phyloP scores from a whole-genome alignment of 2,329 filamentous ascomycete genomes.

The Trichoderma afroharzianum region DNA sequence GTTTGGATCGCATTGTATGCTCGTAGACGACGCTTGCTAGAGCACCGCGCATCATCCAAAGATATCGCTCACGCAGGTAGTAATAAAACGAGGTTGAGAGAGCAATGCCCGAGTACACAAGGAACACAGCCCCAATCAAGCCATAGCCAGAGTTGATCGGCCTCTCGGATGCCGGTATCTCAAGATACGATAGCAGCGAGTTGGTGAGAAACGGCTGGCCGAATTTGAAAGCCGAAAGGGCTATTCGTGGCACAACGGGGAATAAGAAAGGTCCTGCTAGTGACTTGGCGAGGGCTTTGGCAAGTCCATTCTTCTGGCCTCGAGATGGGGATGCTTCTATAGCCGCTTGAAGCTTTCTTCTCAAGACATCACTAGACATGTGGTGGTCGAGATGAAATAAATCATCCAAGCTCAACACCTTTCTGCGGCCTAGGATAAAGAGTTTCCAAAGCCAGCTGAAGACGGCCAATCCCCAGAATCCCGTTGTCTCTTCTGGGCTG shows the following conservation, averaged over 20 bases:
- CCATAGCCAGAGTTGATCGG: slow-evolving; percentile 35
- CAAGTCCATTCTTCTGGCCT: background rate
- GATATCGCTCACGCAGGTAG: background rate
- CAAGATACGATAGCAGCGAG: slow-evolving; percentile 34
- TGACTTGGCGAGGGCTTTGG: slow-evolving; percentile 18
- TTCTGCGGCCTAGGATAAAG: slow-evolving; percentile 35
- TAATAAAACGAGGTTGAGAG: slow-evolving; percentile 23
- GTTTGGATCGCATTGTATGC: slow-evolving; percentile 32
- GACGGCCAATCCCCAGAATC: slow-evolving; percentile 30
- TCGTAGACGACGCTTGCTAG: slow-evolving; percentile 33
- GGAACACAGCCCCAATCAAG: slow-evolving; percentile 38
- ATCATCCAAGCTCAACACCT: slow-evolving; percentile 31
- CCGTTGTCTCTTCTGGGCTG: slow-evolving; percentile 38
- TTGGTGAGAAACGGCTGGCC: slow-evolving; percentile 42
- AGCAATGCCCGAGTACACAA: slow-evolving; percentile 41
- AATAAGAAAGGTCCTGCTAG: slow-evolving; percentile 28
- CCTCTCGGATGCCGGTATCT: slow-evolving; percentile 18
- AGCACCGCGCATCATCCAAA: slow-evolving; percentile 26
- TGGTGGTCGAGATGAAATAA: slow-evolving; percentile 34
- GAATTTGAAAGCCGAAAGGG: slow-evolving; percentile 33
- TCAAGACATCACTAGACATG: slow-evolving; percentile 27
- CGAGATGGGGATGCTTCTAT: background rate
- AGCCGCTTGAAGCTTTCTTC: background rate
- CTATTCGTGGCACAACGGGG: slow-evolving; percentile 31
- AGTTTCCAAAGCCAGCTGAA: slow-evolving; percentile 37